Percentiles rank a stretch among this genome's conserved stretches.
These are phyloP conservation scores for Mangifera indica DNA, from an alignment of 345 rosid species.

Conservation along the genomic window DNA sequence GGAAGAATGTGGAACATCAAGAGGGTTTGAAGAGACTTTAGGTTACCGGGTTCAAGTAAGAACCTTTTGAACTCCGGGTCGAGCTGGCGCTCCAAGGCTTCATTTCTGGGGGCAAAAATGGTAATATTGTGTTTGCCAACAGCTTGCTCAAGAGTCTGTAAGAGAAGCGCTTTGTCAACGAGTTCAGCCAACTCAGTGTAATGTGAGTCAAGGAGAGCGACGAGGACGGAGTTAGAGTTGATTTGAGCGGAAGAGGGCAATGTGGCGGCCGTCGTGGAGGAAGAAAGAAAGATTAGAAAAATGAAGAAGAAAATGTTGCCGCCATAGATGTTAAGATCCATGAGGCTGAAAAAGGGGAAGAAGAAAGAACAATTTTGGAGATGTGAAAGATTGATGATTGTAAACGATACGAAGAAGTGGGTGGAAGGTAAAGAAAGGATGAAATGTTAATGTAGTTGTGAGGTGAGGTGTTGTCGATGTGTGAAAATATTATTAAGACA, in stretches of 20 bases:
- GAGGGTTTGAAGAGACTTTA: slow-evolving; percentile 67
- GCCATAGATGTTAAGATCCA: slow-evolving; percentile 53
- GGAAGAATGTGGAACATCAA: slow-evolving; percentile 78
- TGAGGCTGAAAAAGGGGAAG: slow-evolving; percentile 34
- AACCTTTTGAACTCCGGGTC: slow-evolving; percentile 88
- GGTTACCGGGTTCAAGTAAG: slow-evolving; percentile 88
- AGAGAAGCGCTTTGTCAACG: slow-evolving; percentile 83
- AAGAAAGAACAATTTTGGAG: neutral
- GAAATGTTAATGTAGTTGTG: no score
- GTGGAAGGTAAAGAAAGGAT: neutral
- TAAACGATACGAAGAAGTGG: neutral
- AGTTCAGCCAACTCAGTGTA: slow-evolving; percentile 89
- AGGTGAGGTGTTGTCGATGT: no score
- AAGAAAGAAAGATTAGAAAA: neutral
- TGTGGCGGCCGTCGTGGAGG: slow-evolving; percentile 39
- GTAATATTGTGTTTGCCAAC: slow-evolving; percentile 80
- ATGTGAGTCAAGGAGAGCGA: slow-evolving; percentile 93
- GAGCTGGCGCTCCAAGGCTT: slow-evolving; percentile 75
- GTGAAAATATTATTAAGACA: neutral
- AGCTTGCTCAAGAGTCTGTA: slow-evolving; percentile 82
- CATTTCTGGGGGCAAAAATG: slow-evolving; percentile 88
- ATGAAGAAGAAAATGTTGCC: slow-evolving; percentile 30
- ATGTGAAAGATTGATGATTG: slow-evolving; percentile 8
- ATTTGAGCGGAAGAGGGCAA: slow-evolving; percentile 52
- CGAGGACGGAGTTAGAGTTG: slow-evolving; percentile 88